Conservation (phyloP, 2,329 filamentous ascomycete species). For the Fusarium succisae region DNA sequence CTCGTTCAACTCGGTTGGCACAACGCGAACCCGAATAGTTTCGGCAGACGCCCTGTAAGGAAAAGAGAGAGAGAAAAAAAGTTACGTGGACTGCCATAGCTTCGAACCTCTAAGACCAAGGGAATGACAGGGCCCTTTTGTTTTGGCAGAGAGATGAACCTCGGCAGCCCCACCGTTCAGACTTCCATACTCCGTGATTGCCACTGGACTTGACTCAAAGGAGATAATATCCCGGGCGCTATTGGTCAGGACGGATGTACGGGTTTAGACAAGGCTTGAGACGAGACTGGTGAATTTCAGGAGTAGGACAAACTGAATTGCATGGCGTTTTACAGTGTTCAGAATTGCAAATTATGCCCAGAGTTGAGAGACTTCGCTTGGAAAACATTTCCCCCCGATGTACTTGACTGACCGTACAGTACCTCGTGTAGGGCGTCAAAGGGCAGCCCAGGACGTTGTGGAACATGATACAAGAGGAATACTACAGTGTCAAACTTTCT, state of each 20-base stretch:
- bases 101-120: constrained; percentile 28
- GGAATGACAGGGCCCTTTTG: constrained; percentile 29
- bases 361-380: constrained; percentile 8
- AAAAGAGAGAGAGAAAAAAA: not conserved
- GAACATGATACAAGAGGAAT: not conserved
- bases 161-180: constrained; percentile 19
- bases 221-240: constrained; percentile 24
- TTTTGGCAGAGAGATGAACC: constrained; percentile 4
- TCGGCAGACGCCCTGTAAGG: constrained; percentile 19
- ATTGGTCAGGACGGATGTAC: constrained; percentile 22
- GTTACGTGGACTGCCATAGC: not conserved
- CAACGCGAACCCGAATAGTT: constrained; percentile 29
- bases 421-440: not conserved
- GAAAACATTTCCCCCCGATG: not conserved
- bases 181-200: constrained; percentile 3
- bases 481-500: not conserved
- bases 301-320: constrained; percentile 16
- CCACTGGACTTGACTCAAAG: constrained; percentile 28
- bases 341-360: not conserved
- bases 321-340: not conserved
- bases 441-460: not conserved
- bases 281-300: not conserved
- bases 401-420: not conserved
- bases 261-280: constrained; percentile 11
- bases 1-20: constrained; percentile 10